phyloP scores from a whole-genome alignment of 352 stramenopile species.

The Phytophthora ohioensis region DNA sequence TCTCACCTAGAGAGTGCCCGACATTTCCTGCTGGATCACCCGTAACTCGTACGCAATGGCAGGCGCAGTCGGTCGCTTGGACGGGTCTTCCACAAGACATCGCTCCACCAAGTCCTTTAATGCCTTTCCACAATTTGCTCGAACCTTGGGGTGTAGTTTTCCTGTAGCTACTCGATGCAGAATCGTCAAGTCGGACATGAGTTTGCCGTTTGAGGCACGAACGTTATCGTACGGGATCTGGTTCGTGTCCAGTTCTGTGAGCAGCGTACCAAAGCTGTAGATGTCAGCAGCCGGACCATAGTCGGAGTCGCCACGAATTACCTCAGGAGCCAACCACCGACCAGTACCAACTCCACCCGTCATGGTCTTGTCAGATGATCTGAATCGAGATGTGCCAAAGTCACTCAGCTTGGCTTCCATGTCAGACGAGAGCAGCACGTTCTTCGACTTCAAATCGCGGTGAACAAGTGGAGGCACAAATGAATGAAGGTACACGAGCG shows the following conservation, averaged over 20 bases:
- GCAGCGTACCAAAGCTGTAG: slow-evolving; percentile 57
- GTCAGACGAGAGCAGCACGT: slow-evolving; percentile 46
- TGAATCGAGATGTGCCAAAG: slow-evolving; percentile 34
- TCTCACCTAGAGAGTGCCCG: too few relatives aligned
- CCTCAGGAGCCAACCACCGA: slow-evolving; percentile 62
- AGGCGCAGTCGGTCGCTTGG: slow-evolving; percentile 12
- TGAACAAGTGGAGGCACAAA: slow-evolving; percentile 50
- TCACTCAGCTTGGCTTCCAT: slow-evolving; percentile 38
- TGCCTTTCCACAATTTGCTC: slow-evolving; percentile 4
- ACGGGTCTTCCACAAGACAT: slow-evolving; percentile 12
- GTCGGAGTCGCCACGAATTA: slow-evolving; percentile 50
- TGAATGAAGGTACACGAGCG: slow-evolving; percentile 51
- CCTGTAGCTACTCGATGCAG: slow-evolving; percentile 53
- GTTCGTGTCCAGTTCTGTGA: slow-evolving; percentile 60
- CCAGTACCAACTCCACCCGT: slow-evolving; percentile 55
- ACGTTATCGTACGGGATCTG: slow-evolving; percentile 46
- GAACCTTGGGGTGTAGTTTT: slow-evolving; percentile 27
- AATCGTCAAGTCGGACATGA: slow-evolving; percentile 53
- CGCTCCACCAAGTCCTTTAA: slow-evolving; percentile 18
- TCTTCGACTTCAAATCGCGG: slow-evolving; percentile 64
- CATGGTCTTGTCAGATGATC: slow-evolving; percentile 37
- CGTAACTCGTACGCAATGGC: slow-evolving; percentile 21
- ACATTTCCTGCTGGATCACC: slow-evolving; percentile 27
- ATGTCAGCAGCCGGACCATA: slow-evolving; percentile 61
- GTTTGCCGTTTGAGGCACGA: slow-evolving; percentile 41